Evolutionary conservation across 306 rosid species (phyloP).

Genomic region (Inga laurina): DNA sequence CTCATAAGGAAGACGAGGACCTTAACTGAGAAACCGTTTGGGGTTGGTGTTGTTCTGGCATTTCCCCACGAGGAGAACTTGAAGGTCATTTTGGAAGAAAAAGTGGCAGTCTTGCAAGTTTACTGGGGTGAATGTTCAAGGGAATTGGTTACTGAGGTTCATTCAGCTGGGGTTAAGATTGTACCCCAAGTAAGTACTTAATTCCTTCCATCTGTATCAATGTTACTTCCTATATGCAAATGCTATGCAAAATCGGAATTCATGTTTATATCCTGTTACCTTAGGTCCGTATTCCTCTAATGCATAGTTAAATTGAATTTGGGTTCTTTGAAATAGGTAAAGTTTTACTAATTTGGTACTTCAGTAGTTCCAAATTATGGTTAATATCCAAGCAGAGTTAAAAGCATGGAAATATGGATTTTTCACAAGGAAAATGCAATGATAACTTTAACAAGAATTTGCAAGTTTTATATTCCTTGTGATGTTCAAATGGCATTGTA

Average conservation of each 20-base stretch:
- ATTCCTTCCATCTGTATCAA: not conserved
- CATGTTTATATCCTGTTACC: not conserved
- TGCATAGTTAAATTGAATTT: not conserved
- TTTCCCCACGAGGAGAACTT: constrained; percentile 78
- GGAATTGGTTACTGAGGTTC: constrained; percentile 68
- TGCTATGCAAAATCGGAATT: not conserved
- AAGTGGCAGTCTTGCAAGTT: constrained; percentile 75
- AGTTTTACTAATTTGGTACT: not conserved
- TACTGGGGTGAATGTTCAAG: constrained; percentile 80
- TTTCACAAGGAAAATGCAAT: not conserved
- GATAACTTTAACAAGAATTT: not conserved
- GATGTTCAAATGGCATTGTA: not conserved
- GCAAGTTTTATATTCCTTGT: not conserved
- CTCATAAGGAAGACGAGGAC: constrained; percentile 65
- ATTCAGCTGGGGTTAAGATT: constrained; percentile 71
- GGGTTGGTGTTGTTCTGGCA: constrained; percentile 74
- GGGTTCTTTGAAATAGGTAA: not conserved
- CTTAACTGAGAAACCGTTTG: constrained; percentile 82
- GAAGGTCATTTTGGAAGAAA: constrained; percentile 69
- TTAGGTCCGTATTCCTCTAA: not conserved
- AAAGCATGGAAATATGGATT: not conserved
- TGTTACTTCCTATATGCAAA: not conserved
- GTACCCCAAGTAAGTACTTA: constrained; percentile 74
- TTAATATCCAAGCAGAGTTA: not conserved
- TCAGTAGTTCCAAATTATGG: not conserved